Conservation (phyloP, 306 rosid genomes). For the Clitoria ternatea region DNA sequence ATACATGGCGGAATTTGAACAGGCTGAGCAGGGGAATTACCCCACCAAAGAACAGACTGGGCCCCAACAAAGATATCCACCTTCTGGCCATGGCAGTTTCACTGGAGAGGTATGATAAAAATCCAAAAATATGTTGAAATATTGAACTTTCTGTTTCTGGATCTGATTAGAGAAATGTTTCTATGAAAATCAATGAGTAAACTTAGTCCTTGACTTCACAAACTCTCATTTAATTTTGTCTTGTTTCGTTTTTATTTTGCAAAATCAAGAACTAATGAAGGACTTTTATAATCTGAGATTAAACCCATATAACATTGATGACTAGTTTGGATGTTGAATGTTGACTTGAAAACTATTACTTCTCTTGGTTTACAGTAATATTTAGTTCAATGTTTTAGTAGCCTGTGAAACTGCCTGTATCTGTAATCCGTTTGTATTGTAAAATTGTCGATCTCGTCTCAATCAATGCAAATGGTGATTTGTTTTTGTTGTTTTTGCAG, state of each 20-base stretch:
- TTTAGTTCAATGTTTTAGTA: not conserved
- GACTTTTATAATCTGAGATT: too few relatives aligned
- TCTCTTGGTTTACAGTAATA: not conserved
- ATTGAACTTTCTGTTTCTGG: not conserved
- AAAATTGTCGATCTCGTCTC: not conserved
- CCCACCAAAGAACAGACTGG: conserved; percentile 31
- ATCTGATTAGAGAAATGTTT: not conserved
- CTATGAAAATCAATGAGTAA: too few relatives aligned
- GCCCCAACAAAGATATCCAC: conserved; percentile 47
- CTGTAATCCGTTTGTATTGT: not conserved
- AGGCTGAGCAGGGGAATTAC: conserved; percentile 12
- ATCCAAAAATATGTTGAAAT: not conserved
- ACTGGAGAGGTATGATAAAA: conserved; percentile 26
- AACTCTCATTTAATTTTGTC: too few relatives aligned
- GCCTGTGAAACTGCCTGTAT: not conserved
- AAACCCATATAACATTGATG: too few relatives aligned
- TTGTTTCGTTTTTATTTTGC: too few relatives aligned
- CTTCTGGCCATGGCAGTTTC: conserved; percentile 47
- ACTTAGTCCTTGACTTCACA: too few relatives aligned
- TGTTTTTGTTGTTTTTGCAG: conserved; percentile 38
- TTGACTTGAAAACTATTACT: not conserved
- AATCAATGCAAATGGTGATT: conserved; percentile 10
- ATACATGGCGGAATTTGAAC: conserved; percentile 49
- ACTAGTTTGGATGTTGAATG: too few relatives aligned
- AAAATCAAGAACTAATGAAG: too few relatives aligned